Evolutionary conservation across 225 moss, liverwort and hornwort species (phyloP), one percentile per base, ranked within the genome.

Genomic region (Antitrichia curtipendula): DNA sequence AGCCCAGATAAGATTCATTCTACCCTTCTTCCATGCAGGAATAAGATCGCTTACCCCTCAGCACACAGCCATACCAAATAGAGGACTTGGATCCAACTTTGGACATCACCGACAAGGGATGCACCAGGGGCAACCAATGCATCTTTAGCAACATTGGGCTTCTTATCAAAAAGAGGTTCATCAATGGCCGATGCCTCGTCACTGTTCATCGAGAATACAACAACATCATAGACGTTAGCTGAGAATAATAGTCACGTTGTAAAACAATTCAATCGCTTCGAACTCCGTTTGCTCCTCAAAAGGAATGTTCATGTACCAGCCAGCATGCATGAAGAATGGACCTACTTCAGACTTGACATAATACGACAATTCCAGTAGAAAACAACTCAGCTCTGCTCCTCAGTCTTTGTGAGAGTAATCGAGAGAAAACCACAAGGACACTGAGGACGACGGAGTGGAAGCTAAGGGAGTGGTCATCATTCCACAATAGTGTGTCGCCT

Each of bases 91-190:
- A 84, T 78, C 97, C 98, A 91, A 99, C 94, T 87, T n/a, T 92
- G 92, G 50, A 97, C 98, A 92, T 96, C 95, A 78, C 97, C 97
- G 20, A 99, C 94, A 72, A 99, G 92, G n/a, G 97, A 90, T 84
- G 97, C 97, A 89, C 97, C 93, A n/a, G 97, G 99, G 81, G 99
- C 96, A 61, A 99, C 94, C 81, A 99, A 99, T 28, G 91, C 92
- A 82, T 92, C 93, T 52, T 84, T 88, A 43, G 94, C 93, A 87
- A 99, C 94, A 78, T 84, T 43, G 36, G 99, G 99, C 75, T 90
- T 92, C 90, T 99, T 99, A 80, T 94, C 95, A 80, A 92, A 95
- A 50, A 99, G n/a, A n/a, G 84, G 89, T 95, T 97, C 92, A 92
- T 94, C 80, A 97, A 82, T 24, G 96, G 96, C 73, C 91, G 91